Evolutionary conservation across 768 basidiomycete species (phyloP).

Genomic region (Cytidiella melzeri): DNA sequence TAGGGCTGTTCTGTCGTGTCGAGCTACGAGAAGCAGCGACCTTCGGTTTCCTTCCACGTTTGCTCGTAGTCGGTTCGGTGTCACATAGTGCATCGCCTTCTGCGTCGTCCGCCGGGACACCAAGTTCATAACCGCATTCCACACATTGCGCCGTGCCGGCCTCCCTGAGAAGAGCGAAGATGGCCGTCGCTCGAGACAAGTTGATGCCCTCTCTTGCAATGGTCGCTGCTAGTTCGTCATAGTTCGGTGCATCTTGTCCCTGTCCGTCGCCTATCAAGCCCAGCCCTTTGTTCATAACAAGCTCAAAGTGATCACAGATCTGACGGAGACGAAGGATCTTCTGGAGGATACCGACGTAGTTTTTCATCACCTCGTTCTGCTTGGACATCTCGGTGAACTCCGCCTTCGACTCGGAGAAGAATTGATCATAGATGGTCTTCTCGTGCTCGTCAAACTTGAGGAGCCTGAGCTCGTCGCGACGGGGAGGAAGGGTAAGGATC

Average conservation of each 20-base stretch:
- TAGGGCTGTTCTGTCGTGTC: constrained; percentile 72
- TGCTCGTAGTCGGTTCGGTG: constrained; percentile 40
- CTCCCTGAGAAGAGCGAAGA: constrained; percentile 82
- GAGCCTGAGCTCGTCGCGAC: constrained; percentile 81
- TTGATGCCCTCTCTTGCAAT: constrained; percentile 80
- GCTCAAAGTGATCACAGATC: constrained; percentile 94
- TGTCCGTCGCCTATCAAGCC: constrained; percentile 37
- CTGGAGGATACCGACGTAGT: constrained; percentile 95
- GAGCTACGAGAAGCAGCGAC: constrained; percentile 52
- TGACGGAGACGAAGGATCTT: constrained; percentile 94
- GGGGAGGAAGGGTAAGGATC: constrained; percentile 84
- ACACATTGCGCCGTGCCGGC: constrained; percentile 84
- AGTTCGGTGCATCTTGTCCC: constrained; percentile 48
- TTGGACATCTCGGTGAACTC: constrained; percentile 83
- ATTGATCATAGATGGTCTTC: constrained; percentile 79
- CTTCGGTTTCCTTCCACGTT: constrained; percentile 49
- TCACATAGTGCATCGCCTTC: constrained; percentile 35
- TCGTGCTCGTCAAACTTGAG: constrained; percentile 83
- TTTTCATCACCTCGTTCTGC: constrained; percentile 95
- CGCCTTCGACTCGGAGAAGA: constrained; percentile 85
- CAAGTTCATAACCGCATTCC: constrained; percentile 80
- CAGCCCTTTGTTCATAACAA: constrained; percentile 64
- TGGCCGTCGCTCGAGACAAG: constrained; percentile 64
- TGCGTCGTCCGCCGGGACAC: constrained; percentile 39
- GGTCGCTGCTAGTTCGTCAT: constrained; percentile 72